Conservation (phyloP, 1,139 yeast genomes). For the Scheffersomyces insectosa region DNA sequence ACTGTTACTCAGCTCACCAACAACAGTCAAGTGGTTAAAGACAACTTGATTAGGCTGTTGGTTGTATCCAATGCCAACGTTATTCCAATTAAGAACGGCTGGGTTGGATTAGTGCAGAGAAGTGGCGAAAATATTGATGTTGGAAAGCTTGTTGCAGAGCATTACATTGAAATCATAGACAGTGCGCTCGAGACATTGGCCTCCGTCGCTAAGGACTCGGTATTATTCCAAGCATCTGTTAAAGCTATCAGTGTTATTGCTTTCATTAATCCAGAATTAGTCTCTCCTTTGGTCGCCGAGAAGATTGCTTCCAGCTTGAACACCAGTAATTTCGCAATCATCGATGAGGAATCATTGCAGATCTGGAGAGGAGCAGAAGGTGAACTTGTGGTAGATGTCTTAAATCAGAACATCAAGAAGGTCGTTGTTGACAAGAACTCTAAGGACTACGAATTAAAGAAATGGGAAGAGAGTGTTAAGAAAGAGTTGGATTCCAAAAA, state of each 20-base stretch:
- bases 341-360: slow-evolving; percentile 35
- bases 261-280: slow-evolving; percentile 64
- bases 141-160: slow-evolving; percentile 50
- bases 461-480: slow-evolving; percentile 88
- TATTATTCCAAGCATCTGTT: slow-evolving; percentile 47
- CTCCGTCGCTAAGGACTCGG: slow-evolving; percentile 15
- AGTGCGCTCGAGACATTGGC: slow-evolving; percentile 15
- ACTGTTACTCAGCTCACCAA: slow-evolving; percentile 41
- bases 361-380: slow-evolving; percentile 76
- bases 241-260: slow-evolving; percentile 63
- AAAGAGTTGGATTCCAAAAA: slow-evolving; percentile 67
- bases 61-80: slow-evolving; percentile 54
- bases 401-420: slow-evolving; percentile 41
- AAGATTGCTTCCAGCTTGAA: slow-evolving; percentile 45
- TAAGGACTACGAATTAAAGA: slow-evolving; percentile 79
- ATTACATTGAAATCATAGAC: slow-evolving; percentile 37
- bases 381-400: slow-evolving; percentile 65
- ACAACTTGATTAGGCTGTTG: slow-evolving; percentile 43
- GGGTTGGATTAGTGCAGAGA: slow-evolving; percentile 78
- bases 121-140: slow-evolving; percentile 58
- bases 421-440: slow-evolving; percentile 57
- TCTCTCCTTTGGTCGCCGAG: slow-evolving; percentile 53
- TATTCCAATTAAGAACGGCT: slow-evolving; percentile 53
- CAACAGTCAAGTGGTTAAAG: slow-evolving; percentile 19
- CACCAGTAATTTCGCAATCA: slow-evolving; percentile 24